These are phyloP conservation scores for Tuber calosporum DNA, from an alignment of 495 filamentous ascomycete genomes.

Conservation along the genomic window DNA sequence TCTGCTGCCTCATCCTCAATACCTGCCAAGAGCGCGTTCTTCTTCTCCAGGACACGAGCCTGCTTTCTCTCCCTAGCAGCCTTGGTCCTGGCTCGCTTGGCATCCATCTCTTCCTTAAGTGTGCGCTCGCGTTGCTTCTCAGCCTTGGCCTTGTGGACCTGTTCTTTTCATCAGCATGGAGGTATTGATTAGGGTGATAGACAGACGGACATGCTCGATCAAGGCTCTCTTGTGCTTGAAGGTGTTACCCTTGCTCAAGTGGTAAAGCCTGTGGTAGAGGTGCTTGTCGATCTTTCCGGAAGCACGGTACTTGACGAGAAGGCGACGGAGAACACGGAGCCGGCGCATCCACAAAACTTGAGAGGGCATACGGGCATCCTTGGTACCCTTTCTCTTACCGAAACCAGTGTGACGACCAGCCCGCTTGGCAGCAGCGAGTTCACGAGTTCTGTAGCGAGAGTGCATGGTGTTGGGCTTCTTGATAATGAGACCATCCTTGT, in stretches of 20 bases:
- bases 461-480: conserved; percentile 99
- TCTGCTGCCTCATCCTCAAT: conserved; percentile 53
- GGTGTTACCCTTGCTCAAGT: conserved; percentile 99
- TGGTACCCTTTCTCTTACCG: conserved; percentile 99
- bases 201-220: conserved; percentile 93
- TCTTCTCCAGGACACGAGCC: conserved; percentile 83
- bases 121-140: conserved; percentile 90
- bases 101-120: conserved; percentile 99
- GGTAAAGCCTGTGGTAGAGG: conserved; percentile 99
- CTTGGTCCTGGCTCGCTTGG: conserved; percentile 99
- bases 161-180: conserved; percentile 25
- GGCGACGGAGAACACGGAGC: conserved; percentile 95
- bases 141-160: conserved; percentile 99
- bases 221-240: conserved; percentile 99
- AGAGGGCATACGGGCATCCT: conserved; percentile 97
- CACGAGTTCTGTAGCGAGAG: conserved; percentile 89
- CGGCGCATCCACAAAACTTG: conserved; percentile 99
- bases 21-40: conserved; percentile 69
- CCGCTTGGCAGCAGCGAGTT: conserved; percentile 78
- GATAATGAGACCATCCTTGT: conserved; percentile 99
- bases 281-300: conserved; percentile 99
- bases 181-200: not conserved
- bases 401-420: conserved; percentile 95
- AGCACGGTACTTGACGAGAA: conserved; percentile 98
- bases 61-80: conserved; percentile 93